Evolutionary conservation across 73 alveolate species (phyloP), one percentile per base, ranked within the genome.

Genomic region (Paramecium caudatum): DNA sequence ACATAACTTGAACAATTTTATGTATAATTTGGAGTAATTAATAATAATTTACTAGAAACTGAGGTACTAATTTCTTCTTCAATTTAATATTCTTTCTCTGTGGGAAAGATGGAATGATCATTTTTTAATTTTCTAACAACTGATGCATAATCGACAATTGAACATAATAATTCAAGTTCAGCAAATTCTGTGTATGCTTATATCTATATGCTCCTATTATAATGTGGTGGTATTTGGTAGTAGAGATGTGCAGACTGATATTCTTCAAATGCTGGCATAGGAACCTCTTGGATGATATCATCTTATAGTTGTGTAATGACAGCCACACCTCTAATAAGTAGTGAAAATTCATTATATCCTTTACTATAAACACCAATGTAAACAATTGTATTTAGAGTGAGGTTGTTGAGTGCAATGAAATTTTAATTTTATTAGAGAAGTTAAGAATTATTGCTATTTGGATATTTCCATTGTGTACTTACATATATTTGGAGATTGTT

Each of bases 281-380:
- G 88, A 9, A 74, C 46, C 13, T 74, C 16, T 15, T 74, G 32
- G 9, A 74, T 32, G 21, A 27, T 19, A 45, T 74, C 43, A 41
- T 74, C 88, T 2, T 4, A 23, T 74, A 74, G 21, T 45, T 74
- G 37, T 4, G 23, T 74, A 5, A 74, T 74, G 16, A 41, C 88
- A 19, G 43, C 36, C n/a, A 74, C 65, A 3, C 88, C 88, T 74
- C 88, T 16, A 16, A 74, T 74, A 1, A 74, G 43, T 6, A 74
- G 55, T 3, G 88, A 27, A 21, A 9, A 74, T 17, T 74, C 88
- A 74, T 74, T 74, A 13, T 74, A 74, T 1, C 88, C 88, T 4
- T 6, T 6, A 41, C 55, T 27, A 6, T 41, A 45, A 2, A 74
- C 69, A n/a, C 69, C 88, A 19, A 74, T 74, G 15, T 74, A 74